Conservation (phyloP, 805 yeast species). For the Teunomyces pallodes region DNA sequence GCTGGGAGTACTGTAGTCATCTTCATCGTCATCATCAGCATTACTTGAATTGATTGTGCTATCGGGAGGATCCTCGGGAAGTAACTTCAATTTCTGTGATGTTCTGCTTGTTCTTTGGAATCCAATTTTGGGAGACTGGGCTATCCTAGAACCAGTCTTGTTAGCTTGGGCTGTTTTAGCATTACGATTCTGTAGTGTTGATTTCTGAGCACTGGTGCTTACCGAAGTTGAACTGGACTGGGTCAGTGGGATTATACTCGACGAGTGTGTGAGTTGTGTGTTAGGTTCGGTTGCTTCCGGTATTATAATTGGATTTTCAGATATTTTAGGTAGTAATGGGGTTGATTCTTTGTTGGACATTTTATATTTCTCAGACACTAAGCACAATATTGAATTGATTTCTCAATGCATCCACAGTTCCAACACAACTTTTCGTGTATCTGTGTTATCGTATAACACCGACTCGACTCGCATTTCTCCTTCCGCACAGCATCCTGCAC, state of each 20-base stretch:
- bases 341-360: constrained; percentile 4
- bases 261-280: neutral
- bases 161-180: constrained; percentile 16
- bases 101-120: constrained; percentile 76
- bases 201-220: neutral
- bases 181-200: constrained; percentile 3
- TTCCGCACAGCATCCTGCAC: neutral
- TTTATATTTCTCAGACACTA: neutral
- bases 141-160: constrained; percentile 24
- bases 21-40: constrained; percentile 18
- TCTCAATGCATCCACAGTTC: neutral
- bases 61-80: constrained; percentile 55
- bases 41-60: constrained; percentile 11
- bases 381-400: neutral
- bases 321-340: constrained; percentile 12
- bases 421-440: neutral
- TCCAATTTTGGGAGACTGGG: constrained; percentile 51
- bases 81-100: constrained; percentile 65
- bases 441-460: neutral
- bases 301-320: constrained; percentile 11
- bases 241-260: neutral
- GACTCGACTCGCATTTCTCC: neutral
- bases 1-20: constrained; percentile 28
- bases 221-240: neutral
- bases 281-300: constrained; percentile 3